Evolutionary conservation across 805 yeast genomes (phyloP).

Genomic region (Yamadazyma scolyti): DNA sequence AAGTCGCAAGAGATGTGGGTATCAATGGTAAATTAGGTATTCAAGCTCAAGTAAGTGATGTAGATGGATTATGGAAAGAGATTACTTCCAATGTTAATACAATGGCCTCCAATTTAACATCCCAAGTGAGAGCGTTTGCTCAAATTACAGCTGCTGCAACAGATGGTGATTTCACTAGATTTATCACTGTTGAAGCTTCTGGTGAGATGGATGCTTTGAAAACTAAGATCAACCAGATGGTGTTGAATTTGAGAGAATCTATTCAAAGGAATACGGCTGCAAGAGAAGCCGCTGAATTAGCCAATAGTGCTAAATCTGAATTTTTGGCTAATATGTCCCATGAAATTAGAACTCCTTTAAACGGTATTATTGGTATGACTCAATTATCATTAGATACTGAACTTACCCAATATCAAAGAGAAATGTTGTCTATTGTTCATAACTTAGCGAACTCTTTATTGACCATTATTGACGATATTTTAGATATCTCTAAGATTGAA

Average conservation of each 20-base stretch:
- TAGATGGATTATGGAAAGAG: constrained; percentile 89
- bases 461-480: constrained; percentile 84
- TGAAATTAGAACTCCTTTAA: constrained; percentile 88
- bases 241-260: constrained; percentile 78
- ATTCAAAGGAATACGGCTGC: constrained; percentile 91
- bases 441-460: constrained; percentile 80
- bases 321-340: constrained; percentile 72
- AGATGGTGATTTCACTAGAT: constrained; percentile 87
- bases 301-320: constrained; percentile 85
- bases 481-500: constrained; percentile 90
- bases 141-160: constrained; percentile 93
- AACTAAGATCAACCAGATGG: constrained; percentile 74
- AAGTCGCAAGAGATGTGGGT: constrained; percentile 91
- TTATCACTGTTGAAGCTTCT: constrained; percentile 85
- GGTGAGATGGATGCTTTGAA: constrained; percentile 84
- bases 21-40: constrained; percentile 90
- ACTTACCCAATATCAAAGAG: constrained; percentile 85
- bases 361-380: constrained; percentile 92
- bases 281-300: constrained; percentile 90
- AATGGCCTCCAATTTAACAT: constrained; percentile 90
- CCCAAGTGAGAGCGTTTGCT: constrained; percentile 91
- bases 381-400: constrained; percentile 86
- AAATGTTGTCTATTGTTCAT: constrained; percentile 86
- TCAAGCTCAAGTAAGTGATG: constrained; percentile 87
- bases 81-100: constrained; percentile 88